phyloP scores from a whole-genome alignment of 2,329 filamentous ascomycete species.

The Rutstroemia sp. region DNA sequence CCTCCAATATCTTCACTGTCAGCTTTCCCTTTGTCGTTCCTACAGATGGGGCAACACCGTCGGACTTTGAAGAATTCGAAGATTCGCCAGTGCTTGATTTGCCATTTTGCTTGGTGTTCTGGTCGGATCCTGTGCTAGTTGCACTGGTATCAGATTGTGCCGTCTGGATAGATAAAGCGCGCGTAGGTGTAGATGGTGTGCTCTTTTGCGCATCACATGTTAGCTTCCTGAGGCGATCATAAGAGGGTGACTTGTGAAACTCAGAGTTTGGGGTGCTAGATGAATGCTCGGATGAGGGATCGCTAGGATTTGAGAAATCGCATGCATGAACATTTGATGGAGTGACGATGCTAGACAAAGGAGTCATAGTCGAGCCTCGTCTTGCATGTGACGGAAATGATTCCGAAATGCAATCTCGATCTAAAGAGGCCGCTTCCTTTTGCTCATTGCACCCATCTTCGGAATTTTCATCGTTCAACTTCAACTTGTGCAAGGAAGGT shows the following conservation, averaged over 20 bases:
- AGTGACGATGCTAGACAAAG: slow-evolving; percentile 58
- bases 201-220: slow-evolving; percentile 83
- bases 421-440: slow-evolving; percentile 28
- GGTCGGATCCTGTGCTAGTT: slow-evolving; percentile 29
- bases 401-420: slow-evolving; percentile 39
- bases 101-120: slow-evolving; percentile 31
- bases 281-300: slow-evolving; percentile 41
- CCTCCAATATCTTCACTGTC: slow-evolving; percentile 81
- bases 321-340: slow-evolving; percentile 56
- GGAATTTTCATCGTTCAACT: slow-evolving; percentile 34
- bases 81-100: slow-evolving; percentile 27
- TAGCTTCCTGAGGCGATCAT: slow-evolving; percentile 75
- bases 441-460: slow-evolving; percentile 31
- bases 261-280: slow-evolving; percentile 40
- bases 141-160: slow-evolving; percentile 39
- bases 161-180: slow-evolving; percentile 60
- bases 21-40: slow-evolving; percentile 78
- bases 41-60: slow-evolving; percentile 37
- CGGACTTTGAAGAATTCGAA: slow-evolving; percentile 24
- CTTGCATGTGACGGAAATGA: slow-evolving; percentile 36
- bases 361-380: slow-evolving; percentile 42
- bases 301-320: slow-evolving; percentile 62
- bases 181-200: slow-evolving; percentile 82
- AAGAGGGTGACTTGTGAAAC: slow-evolving; percentile 49
- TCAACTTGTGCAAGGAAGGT: slow-evolving; percentile 38